phyloP scores from a whole-genome alignment of 1,284 basidiomycete species.

The Limonomyces culmigenus region DNA sequence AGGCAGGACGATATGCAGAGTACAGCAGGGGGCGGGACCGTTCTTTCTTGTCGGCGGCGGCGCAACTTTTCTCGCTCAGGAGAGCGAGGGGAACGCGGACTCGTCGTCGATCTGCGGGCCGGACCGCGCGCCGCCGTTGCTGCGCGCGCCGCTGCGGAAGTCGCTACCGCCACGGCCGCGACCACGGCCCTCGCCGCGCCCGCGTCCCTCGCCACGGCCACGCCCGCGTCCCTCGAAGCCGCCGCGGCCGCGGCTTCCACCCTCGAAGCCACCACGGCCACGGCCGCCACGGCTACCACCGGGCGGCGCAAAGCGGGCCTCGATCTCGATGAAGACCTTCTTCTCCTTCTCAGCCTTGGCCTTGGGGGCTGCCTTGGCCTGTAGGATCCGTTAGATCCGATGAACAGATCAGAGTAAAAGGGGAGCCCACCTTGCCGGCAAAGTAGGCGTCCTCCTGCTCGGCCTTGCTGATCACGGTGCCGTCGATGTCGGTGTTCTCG shows the following conservation, averaged over 20 bases:
- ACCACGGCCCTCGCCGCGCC: conserved; percentile 20
- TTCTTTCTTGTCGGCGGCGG: no score
- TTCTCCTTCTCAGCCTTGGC: conserved; percentile 57
- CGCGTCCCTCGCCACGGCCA: conserved; percentile 21
- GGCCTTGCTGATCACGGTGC: conserved; percentile 37
- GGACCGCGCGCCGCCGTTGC: conserved; percentile 15
- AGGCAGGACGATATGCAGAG: no score
- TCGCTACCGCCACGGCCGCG: conserved; percentile 19
- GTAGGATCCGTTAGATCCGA: conserved; percentile 2
- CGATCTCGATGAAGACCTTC: conserved; percentile 64
- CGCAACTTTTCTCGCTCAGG: no score
- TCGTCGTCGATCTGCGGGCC: conserved; percentile 59
- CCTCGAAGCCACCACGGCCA: conserved; percentile 19
- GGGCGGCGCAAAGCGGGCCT: conserved; percentile 61
- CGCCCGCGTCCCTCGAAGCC: conserved; percentile 15
- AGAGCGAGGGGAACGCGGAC: conserved; percentile 70
- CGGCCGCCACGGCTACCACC: conserved; percentile 36
- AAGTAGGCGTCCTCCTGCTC: conserved; percentile 54
- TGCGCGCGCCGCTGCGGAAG: conserved; percentile 6
- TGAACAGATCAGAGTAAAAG: conserved; percentile 3
- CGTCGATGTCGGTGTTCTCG: conserved; percentile 41
- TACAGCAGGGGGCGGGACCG: no score
- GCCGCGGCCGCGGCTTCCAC: conserved; percentile 23
- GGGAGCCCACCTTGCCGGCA: conserved; percentile 46
- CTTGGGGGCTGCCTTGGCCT: conserved; percentile 47